phyloP scores from a whole-genome alignment of 1,284 basidiomycete genomes.

The Cryptococcus sp. region DNA sequence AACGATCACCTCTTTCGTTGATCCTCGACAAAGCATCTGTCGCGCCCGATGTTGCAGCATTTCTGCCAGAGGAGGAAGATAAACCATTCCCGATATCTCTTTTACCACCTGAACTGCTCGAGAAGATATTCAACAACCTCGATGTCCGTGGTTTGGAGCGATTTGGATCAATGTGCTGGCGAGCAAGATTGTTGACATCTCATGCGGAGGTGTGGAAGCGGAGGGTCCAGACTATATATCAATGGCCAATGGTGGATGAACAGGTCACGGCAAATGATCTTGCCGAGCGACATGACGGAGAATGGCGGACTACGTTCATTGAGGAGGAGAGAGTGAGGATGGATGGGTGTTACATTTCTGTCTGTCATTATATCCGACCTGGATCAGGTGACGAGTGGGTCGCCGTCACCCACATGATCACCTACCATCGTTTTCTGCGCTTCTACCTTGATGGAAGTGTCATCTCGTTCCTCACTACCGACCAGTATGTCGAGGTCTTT shows the following conservation, averaged over 20 bases:
- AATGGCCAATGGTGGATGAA: slow-evolving; percentile 55
- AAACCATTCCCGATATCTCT: slow-evolving; percentile 56
- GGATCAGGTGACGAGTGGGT: slow-evolving; percentile 79
- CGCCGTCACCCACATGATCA: slow-evolving; percentile 54
- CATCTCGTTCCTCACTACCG: slow-evolving; percentile 79
- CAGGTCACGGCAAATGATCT: slow-evolving; percentile 40
- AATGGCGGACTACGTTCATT: slow-evolving; percentile 70
- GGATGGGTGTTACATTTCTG: slow-evolving; percentile 84
- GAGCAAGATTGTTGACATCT: slow-evolving; percentile 65
- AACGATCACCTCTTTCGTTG: slow-evolving; percentile 12
- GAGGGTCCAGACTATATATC: slow-evolving; percentile 59
- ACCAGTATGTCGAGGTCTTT: slow-evolving; percentile 54
- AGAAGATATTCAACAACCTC: slow-evolving; percentile 56
- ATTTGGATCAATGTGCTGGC: slow-evolving; percentile 66
- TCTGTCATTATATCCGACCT: slow-evolving; percentile 71
- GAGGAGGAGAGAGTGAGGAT: slow-evolving; percentile 75
- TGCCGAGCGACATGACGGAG: slow-evolving; percentile 55
- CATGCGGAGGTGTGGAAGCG: slow-evolving; percentile 62
- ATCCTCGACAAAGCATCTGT: slow-evolving; percentile 13
- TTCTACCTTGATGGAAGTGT: slow-evolving; percentile 85
- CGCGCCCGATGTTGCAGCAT: slow-evolving; percentile 49
- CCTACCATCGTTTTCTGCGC: slow-evolving; percentile 58
- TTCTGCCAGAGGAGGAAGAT: slow-evolving; percentile 65
- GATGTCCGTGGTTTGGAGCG: slow-evolving; percentile 68
- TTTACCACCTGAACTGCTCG: slow-evolving; percentile 71